phyloP scores from a whole-genome alignment of 495 filamentous ascomycete species.

The Penicillium nucicola region DNA sequence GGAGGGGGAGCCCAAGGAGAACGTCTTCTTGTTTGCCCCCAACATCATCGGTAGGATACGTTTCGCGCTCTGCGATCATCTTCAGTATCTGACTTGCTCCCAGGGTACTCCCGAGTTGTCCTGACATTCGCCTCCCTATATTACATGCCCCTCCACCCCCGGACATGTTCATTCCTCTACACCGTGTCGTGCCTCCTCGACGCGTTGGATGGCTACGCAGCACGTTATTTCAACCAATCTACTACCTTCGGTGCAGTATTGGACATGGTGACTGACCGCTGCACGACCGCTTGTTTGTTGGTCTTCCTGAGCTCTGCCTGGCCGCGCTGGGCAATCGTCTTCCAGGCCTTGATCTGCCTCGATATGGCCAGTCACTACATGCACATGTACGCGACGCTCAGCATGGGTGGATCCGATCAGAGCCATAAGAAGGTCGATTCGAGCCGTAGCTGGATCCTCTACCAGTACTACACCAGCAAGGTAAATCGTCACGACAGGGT shows the following conservation, averaged over 20 bases:
- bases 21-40: conserved; percentile 92
- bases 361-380: conserved; percentile 96
- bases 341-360: conserved; percentile 87
- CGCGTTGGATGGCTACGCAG: conserved; percentile 88
- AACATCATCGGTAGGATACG: conserved; percentile 79
- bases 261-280: conserved; percentile 96
- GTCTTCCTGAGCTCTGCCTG: conserved; percentile 92
- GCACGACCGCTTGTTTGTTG: conserved; percentile 89
- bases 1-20: conserved; percentile 58
- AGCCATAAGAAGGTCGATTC: conserved; percentile 93
- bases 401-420: conserved; percentile 70
- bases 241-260: conserved; percentile 93
- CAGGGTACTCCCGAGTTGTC: conserved; percentile 86
- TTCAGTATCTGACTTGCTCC: conserved; percentile 1
- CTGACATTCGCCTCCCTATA: conserved; percentile 90
- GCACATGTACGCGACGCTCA: conserved; percentile 91
- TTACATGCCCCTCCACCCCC: conserved; percentile 96
- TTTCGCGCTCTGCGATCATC: not conserved
- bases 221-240: conserved; percentile 82
- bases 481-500: conserved; percentile 37
- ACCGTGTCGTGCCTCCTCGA: conserved; percentile 90
- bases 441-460: conserved; percentile 66
- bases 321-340: conserved; percentile 86
- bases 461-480: conserved; percentile 95
- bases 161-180: conserved; percentile 90